phyloP scores from a whole-genome alignment of 306 rosid genomes.

The Gillenia trifoliata region DNA sequence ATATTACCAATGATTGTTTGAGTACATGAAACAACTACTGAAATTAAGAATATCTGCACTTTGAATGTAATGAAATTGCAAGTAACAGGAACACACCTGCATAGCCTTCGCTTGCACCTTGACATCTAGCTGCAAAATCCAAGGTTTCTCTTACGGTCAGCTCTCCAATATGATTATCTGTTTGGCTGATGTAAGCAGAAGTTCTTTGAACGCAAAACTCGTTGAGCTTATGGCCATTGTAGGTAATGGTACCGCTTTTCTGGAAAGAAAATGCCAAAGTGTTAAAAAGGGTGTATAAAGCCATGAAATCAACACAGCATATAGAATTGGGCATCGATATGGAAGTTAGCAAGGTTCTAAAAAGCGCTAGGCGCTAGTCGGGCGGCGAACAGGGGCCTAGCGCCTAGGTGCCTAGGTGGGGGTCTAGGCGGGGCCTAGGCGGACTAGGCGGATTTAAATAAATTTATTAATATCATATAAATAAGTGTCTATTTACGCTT shows the following conservation, averaged over 20 bases:
- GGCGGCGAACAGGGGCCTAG: no score
- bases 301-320: no score
- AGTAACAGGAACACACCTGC: conserved; percentile 39
- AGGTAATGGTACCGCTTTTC: conserved; percentile 67
- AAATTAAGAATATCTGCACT: not conserved
- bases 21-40: not conserved
- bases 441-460: no score
- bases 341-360: no score
- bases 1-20: not conserved
- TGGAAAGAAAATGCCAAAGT: conserved; percentile 12
- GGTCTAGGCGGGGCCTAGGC: no score
- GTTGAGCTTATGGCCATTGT: conserved; percentile 52
- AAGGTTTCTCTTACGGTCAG: conserved; percentile 83
- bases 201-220: conserved; percentile 80
- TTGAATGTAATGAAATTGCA: not conserved
- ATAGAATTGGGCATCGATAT: no score
- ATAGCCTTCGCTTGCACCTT: conserved; percentile 74
- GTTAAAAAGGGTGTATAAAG: not conserved
- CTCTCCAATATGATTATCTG: conserved; percentile 81
- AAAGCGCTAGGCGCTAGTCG: no score
- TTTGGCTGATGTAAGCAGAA: conserved; percentile 85
- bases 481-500: no score
- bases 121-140: conserved; percentile 94
- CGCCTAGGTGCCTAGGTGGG: no score
- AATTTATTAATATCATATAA: no score